Conservation (phyloP, 1,139 yeast genomes). For the Sugiyamaella pinicola region DNA sequence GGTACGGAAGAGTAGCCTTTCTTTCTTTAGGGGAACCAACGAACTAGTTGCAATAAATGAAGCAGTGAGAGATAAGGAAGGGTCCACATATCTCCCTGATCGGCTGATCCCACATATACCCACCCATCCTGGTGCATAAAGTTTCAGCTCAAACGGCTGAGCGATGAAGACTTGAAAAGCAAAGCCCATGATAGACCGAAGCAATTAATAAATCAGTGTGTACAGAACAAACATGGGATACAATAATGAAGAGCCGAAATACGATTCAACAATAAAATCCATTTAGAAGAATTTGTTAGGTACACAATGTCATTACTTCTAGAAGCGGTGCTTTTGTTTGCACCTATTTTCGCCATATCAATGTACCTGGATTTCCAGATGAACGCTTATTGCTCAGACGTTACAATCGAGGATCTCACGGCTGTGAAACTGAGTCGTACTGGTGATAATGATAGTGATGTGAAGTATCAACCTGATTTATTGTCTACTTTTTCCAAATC, state of each 20-base stretch:
- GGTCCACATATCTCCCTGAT: background rate
- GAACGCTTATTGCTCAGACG: slow-evolving; percentile 7
- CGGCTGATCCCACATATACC: too few relatives aligned
- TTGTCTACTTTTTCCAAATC: too few relatives aligned
- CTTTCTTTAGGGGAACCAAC: too few relatives aligned
- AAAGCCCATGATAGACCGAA: too few relatives aligned
- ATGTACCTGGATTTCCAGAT: slow-evolving; percentile 12
- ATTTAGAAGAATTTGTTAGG: background rate
- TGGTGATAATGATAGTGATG: background rate
- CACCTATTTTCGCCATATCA: slow-evolving; percentile 6
- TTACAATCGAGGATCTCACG: background rate
- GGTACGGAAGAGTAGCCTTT: too few relatives aligned
- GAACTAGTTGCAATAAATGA: too few relatives aligned
- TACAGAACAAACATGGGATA: too few relatives aligned
- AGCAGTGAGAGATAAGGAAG: background rate
- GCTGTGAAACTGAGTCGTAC: background rate
- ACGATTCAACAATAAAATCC: too few relatives aligned
- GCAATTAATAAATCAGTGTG: too few relatives aligned
- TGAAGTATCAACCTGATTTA: too few relatives aligned
- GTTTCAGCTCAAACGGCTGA: background rate
- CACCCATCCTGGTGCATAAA: background rate
- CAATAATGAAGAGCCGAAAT: too few relatives aligned
- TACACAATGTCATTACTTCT: slow-evolving; percentile 8
- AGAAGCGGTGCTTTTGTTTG: slow-evolving; percentile 10
- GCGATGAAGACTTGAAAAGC: background rate